Evolutionary conservation across 2,329 filamentous ascomycete genomes (phyloP).

Genomic region (Trichophyton equinum): DNA sequence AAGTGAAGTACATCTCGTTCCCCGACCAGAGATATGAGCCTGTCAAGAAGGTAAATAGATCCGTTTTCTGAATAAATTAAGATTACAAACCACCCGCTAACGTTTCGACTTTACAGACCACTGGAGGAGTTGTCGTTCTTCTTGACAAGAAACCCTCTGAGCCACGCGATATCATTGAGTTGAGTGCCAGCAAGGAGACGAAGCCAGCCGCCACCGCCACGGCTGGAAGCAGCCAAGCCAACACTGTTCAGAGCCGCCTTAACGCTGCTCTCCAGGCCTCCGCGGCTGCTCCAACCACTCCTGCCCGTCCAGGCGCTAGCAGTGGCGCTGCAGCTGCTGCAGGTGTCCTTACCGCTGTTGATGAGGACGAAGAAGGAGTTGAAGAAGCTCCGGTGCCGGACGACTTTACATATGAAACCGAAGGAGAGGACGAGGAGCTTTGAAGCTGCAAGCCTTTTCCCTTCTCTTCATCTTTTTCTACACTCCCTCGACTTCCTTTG

Average conservation of each 20-base stretch:
- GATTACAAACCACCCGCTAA: not conserved
- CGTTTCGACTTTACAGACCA: conserved; percentile 52
- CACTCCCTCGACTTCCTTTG: not conserved
- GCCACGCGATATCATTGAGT: conserved; percentile 68
- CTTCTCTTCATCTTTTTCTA: not conserved
- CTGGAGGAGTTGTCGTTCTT: conserved; percentile 84
- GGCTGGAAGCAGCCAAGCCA: conserved; percentile 21
- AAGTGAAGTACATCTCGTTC: conserved; percentile 94
- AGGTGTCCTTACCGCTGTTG: conserved; percentile 71
- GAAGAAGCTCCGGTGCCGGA: conserved; percentile 37
- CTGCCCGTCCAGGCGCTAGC: conserved; percentile 18
- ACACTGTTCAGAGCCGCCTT: conserved; percentile 33
- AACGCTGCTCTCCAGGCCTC: conserved; percentile 25
- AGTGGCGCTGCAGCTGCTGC: conserved; percentile 58
- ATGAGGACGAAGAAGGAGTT: conserved; percentile 49
- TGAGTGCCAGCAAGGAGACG: conserved; percentile 70
- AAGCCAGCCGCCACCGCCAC: conserved; percentile 23
- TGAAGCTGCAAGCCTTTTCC: not conserved
- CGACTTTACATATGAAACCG: conserved; percentile 37
- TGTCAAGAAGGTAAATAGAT: conserved; percentile 63
- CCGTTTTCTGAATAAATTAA: not conserved
- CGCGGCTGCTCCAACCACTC: conserved; percentile 14
- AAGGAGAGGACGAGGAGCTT: conserved; percentile 23
- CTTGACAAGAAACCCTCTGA: conserved; percentile 70
- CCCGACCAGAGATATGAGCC: conserved; percentile 81